These are phyloP conservation scores for Cyberlindnera euphorbiiphila DNA, from an alignment of 805 yeast genomes.

Conservation along the genomic window DNA sequence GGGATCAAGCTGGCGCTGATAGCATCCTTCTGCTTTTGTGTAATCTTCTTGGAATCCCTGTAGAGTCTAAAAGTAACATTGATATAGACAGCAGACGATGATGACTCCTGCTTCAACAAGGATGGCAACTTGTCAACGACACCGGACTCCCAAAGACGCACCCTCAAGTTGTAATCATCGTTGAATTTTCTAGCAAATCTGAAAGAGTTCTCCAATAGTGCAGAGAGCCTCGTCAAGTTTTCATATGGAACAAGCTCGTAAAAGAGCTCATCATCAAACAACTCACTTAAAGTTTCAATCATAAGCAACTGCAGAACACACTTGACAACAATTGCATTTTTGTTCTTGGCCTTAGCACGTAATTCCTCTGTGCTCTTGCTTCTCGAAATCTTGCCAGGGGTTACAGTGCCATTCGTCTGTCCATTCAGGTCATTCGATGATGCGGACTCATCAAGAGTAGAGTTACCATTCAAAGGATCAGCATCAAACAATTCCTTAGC, in stretches of 20 bases:
- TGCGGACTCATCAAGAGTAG: background rate
- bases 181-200: constrained; percentile 84
- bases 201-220: constrained; percentile 63
- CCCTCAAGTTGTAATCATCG: constrained; percentile 81
- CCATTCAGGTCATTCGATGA: constrained; percentile 6
- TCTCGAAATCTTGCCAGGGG: constrained; percentile 19
- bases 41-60: constrained; percentile 55
- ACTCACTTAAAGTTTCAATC: constrained; percentile 81
- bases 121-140: constrained; percentile 91
- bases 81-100: constrained; percentile 83
- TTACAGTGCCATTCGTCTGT: constrained; percentile 16
- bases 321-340: constrained; percentile 80
- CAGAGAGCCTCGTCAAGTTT: constrained; percentile 56
- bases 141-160: constrained; percentile 88
- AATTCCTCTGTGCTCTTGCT: constrained; percentile 34
- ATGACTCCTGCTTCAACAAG: constrained; percentile 84
- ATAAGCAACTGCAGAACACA: constrained; percentile 86
- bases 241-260: constrained; percentile 65
- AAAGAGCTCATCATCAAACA: constrained; percentile 67
- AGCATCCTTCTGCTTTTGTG: constrained; percentile 41
- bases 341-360: constrained; percentile 46
- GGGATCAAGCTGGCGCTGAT: constrained; percentile 57
- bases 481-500: constrained; percentile 76
- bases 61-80: constrained; percentile 77
- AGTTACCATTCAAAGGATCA: constrained; percentile 37